Conservation (phyloP, 441 rosid genomes). For the Lepidium campestre region DNA sequence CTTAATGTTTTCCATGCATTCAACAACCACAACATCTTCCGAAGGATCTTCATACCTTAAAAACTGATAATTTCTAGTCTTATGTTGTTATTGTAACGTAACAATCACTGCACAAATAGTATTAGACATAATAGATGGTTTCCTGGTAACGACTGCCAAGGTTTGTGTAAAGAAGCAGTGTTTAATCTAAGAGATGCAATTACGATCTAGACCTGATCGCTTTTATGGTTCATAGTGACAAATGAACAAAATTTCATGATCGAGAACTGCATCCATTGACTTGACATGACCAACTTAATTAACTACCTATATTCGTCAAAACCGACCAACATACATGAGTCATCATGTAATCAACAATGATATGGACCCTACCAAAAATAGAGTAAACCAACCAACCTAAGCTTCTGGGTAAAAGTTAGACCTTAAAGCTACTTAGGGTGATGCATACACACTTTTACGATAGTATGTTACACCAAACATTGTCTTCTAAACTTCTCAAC, state of each 20-base stretch:
- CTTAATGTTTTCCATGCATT: too few relatives aligned
- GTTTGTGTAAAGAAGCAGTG: not conserved
- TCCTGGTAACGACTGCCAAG: not conserved
- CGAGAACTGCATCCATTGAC: not conserved
- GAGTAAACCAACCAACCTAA: slow-evolving; percentile 2
- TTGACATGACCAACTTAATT: not conserved
- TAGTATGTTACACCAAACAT: slow-evolving; percentile 10
- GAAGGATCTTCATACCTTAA: not conserved
- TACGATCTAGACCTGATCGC: not conserved
- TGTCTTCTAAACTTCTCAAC: not conserved
- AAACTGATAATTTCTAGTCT: not conserved
- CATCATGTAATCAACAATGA: not conserved
- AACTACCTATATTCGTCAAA: not conserved
- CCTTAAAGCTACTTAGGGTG: slow-evolving; percentile 15
- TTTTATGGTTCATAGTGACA: not conserved
- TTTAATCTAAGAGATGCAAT: not conserved
- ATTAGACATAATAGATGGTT: not conserved
- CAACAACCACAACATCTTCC: too few relatives aligned
- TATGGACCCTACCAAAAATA: slow-evolving; percentile 17
- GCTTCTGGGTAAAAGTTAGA: slow-evolving; percentile 11
- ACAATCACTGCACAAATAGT: not conserved
- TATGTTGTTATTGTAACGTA: slow-evolving; percentile 4
- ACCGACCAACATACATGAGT: not conserved
- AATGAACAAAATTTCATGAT: not conserved
- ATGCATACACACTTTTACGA: not conserved